Evolutionary conservation across 2,329 filamentous ascomycete species (phyloP).

Genomic region (Phyllosticta citriasiana): DNA sequence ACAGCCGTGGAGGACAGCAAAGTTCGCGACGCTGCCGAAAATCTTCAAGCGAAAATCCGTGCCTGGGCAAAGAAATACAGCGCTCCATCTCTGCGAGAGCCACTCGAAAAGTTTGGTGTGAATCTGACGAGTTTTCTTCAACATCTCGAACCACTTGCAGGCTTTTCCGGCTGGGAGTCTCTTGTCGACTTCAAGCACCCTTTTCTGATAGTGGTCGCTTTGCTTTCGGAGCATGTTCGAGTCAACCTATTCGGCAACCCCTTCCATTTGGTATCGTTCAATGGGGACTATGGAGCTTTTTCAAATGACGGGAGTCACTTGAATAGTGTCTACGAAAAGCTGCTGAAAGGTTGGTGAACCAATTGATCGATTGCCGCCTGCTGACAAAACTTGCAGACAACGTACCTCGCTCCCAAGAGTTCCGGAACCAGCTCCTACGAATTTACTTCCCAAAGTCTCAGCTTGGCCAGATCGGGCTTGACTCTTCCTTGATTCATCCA

Average conservation of each 20-base stretch:
- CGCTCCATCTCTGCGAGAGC: not conserved
- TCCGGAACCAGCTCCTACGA: not conserved
- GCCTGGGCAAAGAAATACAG: not conserved
- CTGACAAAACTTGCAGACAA: too few relatives aligned
- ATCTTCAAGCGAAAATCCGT: not conserved
- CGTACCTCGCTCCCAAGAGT: not conserved
- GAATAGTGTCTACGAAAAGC: not conserved
- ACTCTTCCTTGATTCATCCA: not conserved
- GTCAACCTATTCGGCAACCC: not conserved
- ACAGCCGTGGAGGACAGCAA: not conserved
- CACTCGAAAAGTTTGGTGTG: not conserved
- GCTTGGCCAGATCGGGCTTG: not conserved
- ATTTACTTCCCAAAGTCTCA: not conserved
- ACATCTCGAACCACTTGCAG: not conserved
- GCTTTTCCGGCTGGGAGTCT: not conserved
- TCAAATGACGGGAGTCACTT: not conserved
- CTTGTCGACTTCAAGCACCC: not conserved
- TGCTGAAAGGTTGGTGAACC: too few relatives aligned
- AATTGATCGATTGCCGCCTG: too few relatives aligned
- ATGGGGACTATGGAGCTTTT: too few relatives aligned
- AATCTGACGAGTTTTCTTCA: not conserved
- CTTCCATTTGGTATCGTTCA: not conserved
- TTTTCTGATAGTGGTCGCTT: conserved; percentile 1
- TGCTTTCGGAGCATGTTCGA: not conserved
- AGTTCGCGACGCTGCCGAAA: not conserved